phyloP scores from a whole-genome alignment of 768 basidiomycete genomes.

The Lactarius sp. region DNA sequence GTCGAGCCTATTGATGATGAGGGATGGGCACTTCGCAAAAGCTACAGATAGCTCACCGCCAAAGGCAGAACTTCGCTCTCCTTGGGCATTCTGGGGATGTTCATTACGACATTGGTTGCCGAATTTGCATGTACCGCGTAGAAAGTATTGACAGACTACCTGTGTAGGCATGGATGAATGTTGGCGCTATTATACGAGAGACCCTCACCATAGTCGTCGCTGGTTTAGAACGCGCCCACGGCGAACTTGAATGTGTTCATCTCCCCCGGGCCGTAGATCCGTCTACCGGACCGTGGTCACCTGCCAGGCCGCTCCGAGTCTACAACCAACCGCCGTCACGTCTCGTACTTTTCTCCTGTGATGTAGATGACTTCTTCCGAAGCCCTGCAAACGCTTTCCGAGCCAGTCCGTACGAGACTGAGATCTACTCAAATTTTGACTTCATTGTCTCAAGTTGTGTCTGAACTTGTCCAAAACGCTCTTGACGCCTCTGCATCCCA shows the following conservation, averaged over 20 bases:
- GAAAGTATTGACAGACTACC: constrained; percentile 54
- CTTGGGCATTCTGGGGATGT: constrained; percentile 40
- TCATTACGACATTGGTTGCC: constrained; percentile 59
- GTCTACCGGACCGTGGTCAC: too few relatives aligned
- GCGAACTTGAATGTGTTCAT: too few relatives aligned
- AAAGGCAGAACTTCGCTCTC: constrained; percentile 35
- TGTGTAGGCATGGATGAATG: constrained; percentile 26
- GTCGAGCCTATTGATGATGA: constrained; percentile 22
- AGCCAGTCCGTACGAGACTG: constrained; percentile 60
- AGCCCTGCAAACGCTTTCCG: constrained; percentile 39
- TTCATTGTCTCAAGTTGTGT: constrained; percentile 70
- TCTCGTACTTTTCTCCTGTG: background rate
- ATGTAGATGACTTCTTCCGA: constrained; percentile 12
- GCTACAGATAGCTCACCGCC: constrained; percentile 39
- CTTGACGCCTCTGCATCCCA: constrained; percentile 72
- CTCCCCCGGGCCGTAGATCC: too few relatives aligned
- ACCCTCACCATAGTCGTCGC: constrained; percentile 11
- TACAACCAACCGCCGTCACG: too few relatives aligned
- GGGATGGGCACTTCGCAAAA: constrained; percentile 14
- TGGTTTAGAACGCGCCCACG: background rate
- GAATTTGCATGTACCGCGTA: constrained; percentile 59
- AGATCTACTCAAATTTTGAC: constrained; percentile 84
- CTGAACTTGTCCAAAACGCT: constrained; percentile 86
- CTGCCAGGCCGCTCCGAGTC: too few relatives aligned
- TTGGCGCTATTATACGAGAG: background rate